Evolutionary conservation across 2,329 filamentous ascomycete species (phyloP), one percentile per base, ranked within the genome.

Genomic region (Orbilia brochopaga): DNA sequence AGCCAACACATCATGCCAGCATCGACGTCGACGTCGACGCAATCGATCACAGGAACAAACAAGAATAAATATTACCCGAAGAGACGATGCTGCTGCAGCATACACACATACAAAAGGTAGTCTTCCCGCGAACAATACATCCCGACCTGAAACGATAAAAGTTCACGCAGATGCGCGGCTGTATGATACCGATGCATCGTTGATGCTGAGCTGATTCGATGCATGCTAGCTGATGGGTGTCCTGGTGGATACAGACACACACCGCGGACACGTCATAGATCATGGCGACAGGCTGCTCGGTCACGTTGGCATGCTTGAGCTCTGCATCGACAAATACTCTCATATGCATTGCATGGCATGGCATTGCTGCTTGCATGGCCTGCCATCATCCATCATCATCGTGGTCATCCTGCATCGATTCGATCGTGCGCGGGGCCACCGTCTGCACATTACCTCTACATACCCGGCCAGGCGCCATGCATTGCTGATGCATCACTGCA

Each of bases 1-100:
- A 48, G 44, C 44, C 44, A 48, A 48, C 44, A 19, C 44, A 48
- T 48, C 53, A 67, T 67, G 51, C 56, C 42, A 54, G 40, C 62
- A 58, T 23, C 32, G 17, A 13, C 44, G 8, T 5, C 27, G 40
- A 13, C 24, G 10, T 17, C 17, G 46, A 54, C 42, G 46, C 30
- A n/a, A 19, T 54, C 59, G 48, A 54, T 44, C 37, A 48, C 23
- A 23, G 10, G 21, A 15, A 21, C 5, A 2, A 23, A 17, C 15
- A 15, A 7, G n/a, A 10, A 44, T 8, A 10, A 10, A 44, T n/a
- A n/a, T n/a, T n/a, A n/a, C n/a, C n/a, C n/a, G n/a, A n/a, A n/a
- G n/a, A n/a, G n/a, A n/a, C n/a, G n/a, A n/a, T n/a, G n/a, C 27
- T 32, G 27, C 3, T 32, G 27, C 3, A 4, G 27, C 27, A 32